Evolutionary conservation across 1,284 basidiomycete genomes (phyloP).

Genomic region (Cutaneotrichosporon arboriforme): DNA sequence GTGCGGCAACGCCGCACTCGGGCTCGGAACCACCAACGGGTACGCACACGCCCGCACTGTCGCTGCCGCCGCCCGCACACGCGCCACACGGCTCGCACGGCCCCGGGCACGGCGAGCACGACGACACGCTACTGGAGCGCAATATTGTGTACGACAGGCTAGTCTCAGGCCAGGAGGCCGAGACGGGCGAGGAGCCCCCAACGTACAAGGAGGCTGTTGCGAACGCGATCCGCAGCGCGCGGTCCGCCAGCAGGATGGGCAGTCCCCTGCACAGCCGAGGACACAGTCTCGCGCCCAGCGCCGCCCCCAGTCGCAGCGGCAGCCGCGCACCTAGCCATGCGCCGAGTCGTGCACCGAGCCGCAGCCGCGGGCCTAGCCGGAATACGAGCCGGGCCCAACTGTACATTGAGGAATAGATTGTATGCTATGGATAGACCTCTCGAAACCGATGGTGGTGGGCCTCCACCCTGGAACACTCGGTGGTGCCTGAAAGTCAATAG

Average conservation of each 20-base stretch:
- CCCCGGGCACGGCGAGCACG: constrained; percentile 4
- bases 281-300: background rate
- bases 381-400: constrained; percentile 5
- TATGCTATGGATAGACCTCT: background rate
- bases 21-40: background rate
- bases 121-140: constrained; percentile 44
- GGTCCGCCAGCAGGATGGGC: background rate
- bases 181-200: constrained; percentile 61
- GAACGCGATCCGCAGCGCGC: constrained; percentile 16
- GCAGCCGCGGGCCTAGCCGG: constrained; percentile 3
- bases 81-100: background rate
- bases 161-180: constrained; percentile 59
- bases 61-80: background rate
- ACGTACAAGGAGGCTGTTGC: constrained; percentile 53
- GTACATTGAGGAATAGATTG: constrained; percentile 5
- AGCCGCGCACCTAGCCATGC: constrained; percentile 5
- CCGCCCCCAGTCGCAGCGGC: constrained; percentile 3
- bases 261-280: constrained; percentile 2
- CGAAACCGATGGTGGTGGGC: background rate
- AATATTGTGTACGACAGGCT: constrained; percentile 53
- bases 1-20: background rate
- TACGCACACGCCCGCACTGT: background rate
- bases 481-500: too few relatives aligned
- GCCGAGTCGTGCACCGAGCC: background rate
- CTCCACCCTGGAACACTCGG: background rate